Evolutionary conservation across 2,329 filamentous ascomycete genomes (phyloP), one percentile per base, ranked within the genome.

Genomic region (Zelopaecilomyces penicillatus): DNA sequence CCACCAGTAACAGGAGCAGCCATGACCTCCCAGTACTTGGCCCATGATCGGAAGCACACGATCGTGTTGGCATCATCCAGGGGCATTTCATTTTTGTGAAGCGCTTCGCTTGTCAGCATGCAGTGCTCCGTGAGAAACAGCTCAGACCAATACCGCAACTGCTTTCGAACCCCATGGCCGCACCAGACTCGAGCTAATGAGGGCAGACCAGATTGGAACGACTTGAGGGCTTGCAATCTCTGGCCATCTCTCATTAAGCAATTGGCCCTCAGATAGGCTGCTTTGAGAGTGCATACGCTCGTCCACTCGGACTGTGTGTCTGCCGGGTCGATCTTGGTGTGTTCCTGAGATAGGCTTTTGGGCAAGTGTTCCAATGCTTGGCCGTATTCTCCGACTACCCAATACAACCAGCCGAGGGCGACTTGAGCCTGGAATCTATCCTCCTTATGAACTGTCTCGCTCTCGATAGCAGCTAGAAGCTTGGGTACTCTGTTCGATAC

Each of bases 381-480:
- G 1, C 68, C 70, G 51, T 85, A 85, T 54, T 94, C 84, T 31
- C 79, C 81, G 43, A 84, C 65, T 6, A 81, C 78, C 80, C 86
- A 95, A 58, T 94, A 81, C 55, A 95, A 72, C 85, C 89, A 94
- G 44, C 83, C 89, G 37, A 91, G 64, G 62, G 87, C 93, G 42
- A 93, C 82, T 49, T 80, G 82, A 30, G 88, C 90, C 64, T 95
- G 88, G 54, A 91, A 83, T 43, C 66, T 71, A 53, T 84, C 80
- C 59, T 83, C 75, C 9, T 64, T 61, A 51, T 72, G 65, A 6
- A 58, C 59, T 5, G 69, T 65, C 55, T 83, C 82, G 43, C 71
- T 69, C 5, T 82, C 78, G 53, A 85, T 77, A 11, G 73, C 76
- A 36, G 69, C 61, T 43, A 74, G 58, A 4, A 84, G 69, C 50